Evolutionary conservation across 2,329 filamentous ascomycete genomes (phyloP), one percentile per base, ranked within the genome.

Genomic region (Didymella lethalis): DNA sequence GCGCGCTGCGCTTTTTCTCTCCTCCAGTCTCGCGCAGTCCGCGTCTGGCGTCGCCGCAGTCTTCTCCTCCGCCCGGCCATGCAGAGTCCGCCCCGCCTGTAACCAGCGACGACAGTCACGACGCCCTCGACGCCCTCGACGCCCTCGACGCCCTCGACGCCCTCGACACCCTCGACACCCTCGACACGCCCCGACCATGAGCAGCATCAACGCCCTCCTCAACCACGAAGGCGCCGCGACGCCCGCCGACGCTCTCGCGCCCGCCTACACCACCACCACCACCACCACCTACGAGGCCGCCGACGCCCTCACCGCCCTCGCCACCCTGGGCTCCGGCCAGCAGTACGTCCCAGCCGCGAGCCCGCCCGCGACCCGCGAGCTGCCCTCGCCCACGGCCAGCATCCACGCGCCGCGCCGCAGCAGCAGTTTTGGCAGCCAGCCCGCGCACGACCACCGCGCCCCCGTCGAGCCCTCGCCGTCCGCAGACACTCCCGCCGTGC

Each of bases 401-500:
- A 50, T 70, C 57, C 64, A 67, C 57, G 64, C 74, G 59, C 68
- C 66, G 53, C 74, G 70, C 44, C 70, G 73, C 47, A 64, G 65
- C 51, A 75, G 74, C 68, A 78, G 75, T 64, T 75, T 76, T 57
- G 67, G 67, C 4, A 44, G 41, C 28, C 44, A 31, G 3, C 25
- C 4, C 12, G 23, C 16, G 4, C 28, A 18, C n/a, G 16, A 46
- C 44, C 26, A 31, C 59, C 57, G 56, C 43, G 68, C 59, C 54
- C 72, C 75, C 31, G 73, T 80, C 41, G 77, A 80, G 64, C 74
- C 79, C 11, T 73, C 73, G 51, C 75, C 78, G 54, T 77, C 78
- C 50, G 57, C 70, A 26, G 70, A 76, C 10, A 66, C 61, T 48
- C 68, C 70, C 26, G 71, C 75, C 25, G 41, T 62, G 26, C 77